A percentile compares a stretch with the other conserved stretches of the same genome.
Evolutionary conservation across 2,329 filamentous ascomycete species (phyloP).

Genomic region (Colletotrichum plurivorum): DNA sequence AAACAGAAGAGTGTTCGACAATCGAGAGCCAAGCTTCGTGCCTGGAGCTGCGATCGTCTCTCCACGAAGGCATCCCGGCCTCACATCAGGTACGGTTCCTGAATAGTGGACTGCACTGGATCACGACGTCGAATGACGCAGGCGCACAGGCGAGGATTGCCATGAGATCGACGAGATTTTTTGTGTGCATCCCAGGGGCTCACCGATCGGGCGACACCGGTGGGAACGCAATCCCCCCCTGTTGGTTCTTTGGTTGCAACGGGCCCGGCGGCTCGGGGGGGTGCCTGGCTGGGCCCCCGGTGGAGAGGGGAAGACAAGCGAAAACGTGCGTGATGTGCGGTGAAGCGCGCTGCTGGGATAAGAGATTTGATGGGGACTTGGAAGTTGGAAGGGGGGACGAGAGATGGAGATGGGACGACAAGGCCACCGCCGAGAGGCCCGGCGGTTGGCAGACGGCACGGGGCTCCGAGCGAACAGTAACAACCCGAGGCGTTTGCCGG

Average conservation of each 20-base stretch:
- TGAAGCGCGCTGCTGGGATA: slow-evolving; percentile 27
- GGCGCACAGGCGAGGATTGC: slow-evolving; percentile 27
- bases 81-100: slow-evolving; percentile 16
- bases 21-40: slow-evolving; percentile 30
- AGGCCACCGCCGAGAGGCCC: slow-evolving; percentile 25
- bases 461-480: neutral
- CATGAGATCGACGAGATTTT: slow-evolving; percentile 30
- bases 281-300: slow-evolving; percentile 10
- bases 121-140: neutral
- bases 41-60: slow-evolving; percentile 16
- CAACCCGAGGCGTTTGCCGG: neutral
- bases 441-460: slow-evolving; percentile 26
- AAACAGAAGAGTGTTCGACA: neutral
- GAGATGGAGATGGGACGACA: slow-evolving; percentile 10
- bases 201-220: slow-evolving; percentile 26
- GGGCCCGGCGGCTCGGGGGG: slow-evolving; percentile 18
- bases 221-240: slow-evolving; percentile 10
- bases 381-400: neutral
- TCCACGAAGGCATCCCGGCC: slow-evolving; percentile 29
- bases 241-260: slow-evolving; percentile 15
- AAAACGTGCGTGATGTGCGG: slow-evolving; percentile 28
- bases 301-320: slow-evolving; percentile 12
- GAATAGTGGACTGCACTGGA: slow-evolving; percentile 18
- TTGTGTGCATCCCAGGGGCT: neutral
- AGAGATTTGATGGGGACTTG: slow-evolving; percentile 22